Percentiles rank a stretch among this genome's conserved stretches.
phyloP scores from a whole-genome alignment of 169 alveolate genomes.

The Miamiensis avidus region DNA sequence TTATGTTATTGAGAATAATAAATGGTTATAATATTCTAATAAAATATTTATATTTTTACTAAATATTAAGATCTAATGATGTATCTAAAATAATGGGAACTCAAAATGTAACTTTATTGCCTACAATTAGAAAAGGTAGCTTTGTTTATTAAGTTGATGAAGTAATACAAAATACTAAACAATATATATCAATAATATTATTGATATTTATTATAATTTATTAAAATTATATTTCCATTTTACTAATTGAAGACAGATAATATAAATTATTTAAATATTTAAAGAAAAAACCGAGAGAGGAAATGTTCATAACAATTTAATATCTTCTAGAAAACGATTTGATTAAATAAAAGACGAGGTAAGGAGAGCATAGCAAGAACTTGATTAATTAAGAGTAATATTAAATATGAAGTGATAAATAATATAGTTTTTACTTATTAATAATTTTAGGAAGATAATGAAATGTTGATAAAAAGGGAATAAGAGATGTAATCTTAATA shows the following conservation, averaged over 20 bases:
- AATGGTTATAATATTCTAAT: neutral
- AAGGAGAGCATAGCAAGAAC: constrained; percentile 10
- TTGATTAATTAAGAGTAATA: constrained; percentile 20
- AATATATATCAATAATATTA: neutral
- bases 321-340: constrained; percentile 16
- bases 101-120: constrained; percentile 6
- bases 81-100: constrained; percentile 31
- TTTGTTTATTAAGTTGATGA: too few relatives aligned
- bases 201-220: constrained; percentile 2
- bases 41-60: neutral
- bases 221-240: neutral
- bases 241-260: neutral
- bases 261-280: neutral
- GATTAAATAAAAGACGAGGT: constrained; percentile 14
- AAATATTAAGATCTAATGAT: constrained; percentile 20
- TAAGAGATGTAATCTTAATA: constrained; percentile 8
- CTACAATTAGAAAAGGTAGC: constrained; percentile 16
- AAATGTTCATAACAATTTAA: constrained; percentile 32
- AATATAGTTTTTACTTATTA: neutral
- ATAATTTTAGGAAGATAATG: constrained; percentile 9
- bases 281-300: constrained; percentile 14
- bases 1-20: neutral
- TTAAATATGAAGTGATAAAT: neutral
- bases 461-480: constrained; percentile 13
- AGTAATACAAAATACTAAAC: neutral